Evolutionary conservation across 306 rosid genomes (phyloP), one percentile per base, ranked within the genome.

Genomic region (Sicyos baderoa): DNA sequence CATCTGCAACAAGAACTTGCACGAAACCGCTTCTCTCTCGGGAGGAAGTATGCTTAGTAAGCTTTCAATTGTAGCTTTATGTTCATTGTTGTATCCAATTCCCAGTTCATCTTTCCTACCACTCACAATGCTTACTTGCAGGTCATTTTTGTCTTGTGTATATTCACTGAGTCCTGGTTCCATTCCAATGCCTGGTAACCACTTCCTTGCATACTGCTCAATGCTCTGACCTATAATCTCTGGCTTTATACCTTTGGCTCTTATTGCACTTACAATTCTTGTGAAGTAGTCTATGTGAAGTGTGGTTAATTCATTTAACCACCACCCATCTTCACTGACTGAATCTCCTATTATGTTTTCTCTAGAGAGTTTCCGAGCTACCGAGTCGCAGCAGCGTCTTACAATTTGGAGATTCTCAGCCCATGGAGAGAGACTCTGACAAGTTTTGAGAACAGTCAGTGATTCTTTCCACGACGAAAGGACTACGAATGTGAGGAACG

Each of bases 381-480:
- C 75, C n/a, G 97, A 86, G 76, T 93, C 94, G n/a, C 96, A 86
- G 72, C 99, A 93, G 77, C 97, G 82, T 80, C 99, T 84, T 52
- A 88, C 95, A 77, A 90, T 81, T 81, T 93, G 99, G 70, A 90
- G 86, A 79, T 90, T 93, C 64, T 90, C 99, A 58, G 86, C 89
- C 99, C 99, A 93, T 18, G 99, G 97, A 47, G 90, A 86, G 16
- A 93, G 83, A 51, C 76, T 74, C 83, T 88, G 88, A 62, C 97
- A 90, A 61, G 94, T 82, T 73, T 81, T 88, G 40, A 90, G 86
- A 58, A 93, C 95, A 54, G 83, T 75, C 66, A 90, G 71, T 7
- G 96, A 85, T 73, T 93, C 99, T 75, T 88, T 90, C 97, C 95
- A 88, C 35, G 97, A 93, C 64, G 88, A 84, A 48, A 93, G 94